These are phyloP conservation scores for Bassia scoparia DNA, from an alignment of 148 eudicot species.

Conservation along the genomic window DNA sequence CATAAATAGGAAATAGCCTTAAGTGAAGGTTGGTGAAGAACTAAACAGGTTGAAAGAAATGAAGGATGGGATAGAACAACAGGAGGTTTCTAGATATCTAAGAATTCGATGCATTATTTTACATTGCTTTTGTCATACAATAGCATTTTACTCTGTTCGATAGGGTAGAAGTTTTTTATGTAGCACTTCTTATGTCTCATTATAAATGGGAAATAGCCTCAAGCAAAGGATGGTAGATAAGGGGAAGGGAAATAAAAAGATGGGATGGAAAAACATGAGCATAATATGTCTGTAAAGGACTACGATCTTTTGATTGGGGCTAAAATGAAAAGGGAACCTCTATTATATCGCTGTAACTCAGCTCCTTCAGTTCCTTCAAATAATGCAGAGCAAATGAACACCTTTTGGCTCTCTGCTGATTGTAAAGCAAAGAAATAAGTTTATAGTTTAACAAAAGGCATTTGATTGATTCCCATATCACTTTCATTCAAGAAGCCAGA, in stretches of 20 bases:
- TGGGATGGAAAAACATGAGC: neutral
- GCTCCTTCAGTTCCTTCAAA: neutral
- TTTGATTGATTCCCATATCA: neutral
- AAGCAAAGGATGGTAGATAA: neutral
- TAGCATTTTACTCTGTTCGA: neutral
- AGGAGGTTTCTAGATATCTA: neutral
- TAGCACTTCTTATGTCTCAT: neutral
- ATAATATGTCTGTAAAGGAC: neutral
- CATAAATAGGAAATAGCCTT: too few relatives aligned
- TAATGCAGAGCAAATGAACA: neutral
- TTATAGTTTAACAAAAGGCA: neutral
- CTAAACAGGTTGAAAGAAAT: too few relatives aligned
- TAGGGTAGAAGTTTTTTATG: neutral
- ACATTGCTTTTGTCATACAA: neutral
- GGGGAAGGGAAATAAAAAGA: neutral
- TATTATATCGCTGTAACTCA: neutral
- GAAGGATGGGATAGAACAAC: neutral
- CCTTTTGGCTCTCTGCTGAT: neutral
- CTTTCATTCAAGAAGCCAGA: neutral
- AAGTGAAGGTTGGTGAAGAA: too few relatives aligned
- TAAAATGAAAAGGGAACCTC: neutral
- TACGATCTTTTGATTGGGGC: neutral
- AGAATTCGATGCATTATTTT: neutral
- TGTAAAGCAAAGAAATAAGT: neutral
- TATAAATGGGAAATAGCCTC: neutral